Evolutionary conservation across 768 basidiomycete species (phyloP), one percentile per base, ranked within the genome.

Genomic region (Termitomyces titanicus): DNA sequence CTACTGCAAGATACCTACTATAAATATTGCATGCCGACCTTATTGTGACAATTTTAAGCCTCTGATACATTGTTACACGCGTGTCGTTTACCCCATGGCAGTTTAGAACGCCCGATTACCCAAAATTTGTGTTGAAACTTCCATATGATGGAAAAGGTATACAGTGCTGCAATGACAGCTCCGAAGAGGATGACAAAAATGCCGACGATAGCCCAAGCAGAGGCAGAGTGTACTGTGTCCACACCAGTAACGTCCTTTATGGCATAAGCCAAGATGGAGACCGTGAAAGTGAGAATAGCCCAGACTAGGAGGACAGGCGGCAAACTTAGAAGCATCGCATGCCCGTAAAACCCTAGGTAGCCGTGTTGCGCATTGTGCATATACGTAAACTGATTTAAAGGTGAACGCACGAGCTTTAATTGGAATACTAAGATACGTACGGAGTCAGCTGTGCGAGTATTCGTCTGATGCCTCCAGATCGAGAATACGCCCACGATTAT

Each of bases 401-500:
- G 25, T 53, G 25, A 37, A 22, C 46, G 47, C 24, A n/a, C 39
- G 18, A 27, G 53, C 20, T 37, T 22, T 20, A 15, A 13, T 44
- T 29, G 48, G 15, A 18, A 31, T 37, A 17, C 27, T 22, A 12
- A 10, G 59, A 25, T 24, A 20, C 74, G 25, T 51, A 79, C 79
- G 29, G 79, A 80, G 50, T 79, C 73, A 5, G 69, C 66, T 10
- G 73, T 73, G 24, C 71, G 68, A 9, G 72, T 72, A 53, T 79
- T 79, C 11, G 74, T 70, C 60, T 81, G 80, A 60, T 82, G 81
- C 52, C 73, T 68, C 81, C 82, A 83, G 18, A 82, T 78, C 39
- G 76, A 79, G 60, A 82, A 83, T 1, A 81, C 79, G 5, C 80
- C 82, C 12, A 78, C 72, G 13, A 80, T 79, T 52, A 82, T 78